Evolutionary conservation across 108 stramenopile genomes (phyloP).

Genomic region (Mayamaea pseudoterrestris): DNA sequence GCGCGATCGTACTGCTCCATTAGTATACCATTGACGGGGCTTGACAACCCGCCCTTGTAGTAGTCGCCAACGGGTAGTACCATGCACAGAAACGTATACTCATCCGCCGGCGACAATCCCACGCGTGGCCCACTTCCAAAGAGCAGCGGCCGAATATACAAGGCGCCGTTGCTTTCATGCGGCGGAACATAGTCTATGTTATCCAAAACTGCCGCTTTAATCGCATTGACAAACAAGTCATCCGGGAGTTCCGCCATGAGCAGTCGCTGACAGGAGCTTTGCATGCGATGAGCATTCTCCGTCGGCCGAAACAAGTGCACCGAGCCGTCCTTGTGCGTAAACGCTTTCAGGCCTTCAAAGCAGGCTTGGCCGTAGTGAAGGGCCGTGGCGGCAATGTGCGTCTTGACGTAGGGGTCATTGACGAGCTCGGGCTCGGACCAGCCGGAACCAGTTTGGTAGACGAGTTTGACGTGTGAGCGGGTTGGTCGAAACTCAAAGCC

Average conservation of each 20-base stretch:
- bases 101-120: constrained; percentile 94
- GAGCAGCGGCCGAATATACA: constrained; percentile 93
- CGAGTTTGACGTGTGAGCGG: constrained; percentile 72
- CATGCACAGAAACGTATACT: constrained; percentile 91
- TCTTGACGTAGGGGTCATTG: constrained; percentile 76
- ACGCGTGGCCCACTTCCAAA: constrained; percentile 93
- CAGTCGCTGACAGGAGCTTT: constrained; percentile 66
- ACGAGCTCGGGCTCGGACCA: constrained; percentile 67
- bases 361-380: constrained; percentile 97
- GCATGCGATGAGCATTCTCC: constrained; percentile 87
- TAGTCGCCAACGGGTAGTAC: constrained; percentile 96
- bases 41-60: constrained; percentile 91
- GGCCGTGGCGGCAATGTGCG: constrained; percentile 95
- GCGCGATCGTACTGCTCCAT: constrained; percentile 95
- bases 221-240: constrained; percentile 85
- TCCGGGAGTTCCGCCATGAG: constrained; percentile 84
- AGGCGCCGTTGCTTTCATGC: constrained; percentile 84
- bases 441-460: constrained; percentile 59
- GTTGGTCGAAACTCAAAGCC: constrained; percentile 94
- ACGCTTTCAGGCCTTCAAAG: constrained; percentile 99
- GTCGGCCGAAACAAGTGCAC: constrained; percentile 94
- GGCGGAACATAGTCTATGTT: constrained; percentile 97
- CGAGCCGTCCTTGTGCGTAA: constrained; percentile 81
- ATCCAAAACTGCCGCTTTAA: constrained; percentile 74
- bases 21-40: constrained; percentile 82